Base-by-base conservation (phyloP, 129 eudicot species). In the Lactuca saligna region DNA sequence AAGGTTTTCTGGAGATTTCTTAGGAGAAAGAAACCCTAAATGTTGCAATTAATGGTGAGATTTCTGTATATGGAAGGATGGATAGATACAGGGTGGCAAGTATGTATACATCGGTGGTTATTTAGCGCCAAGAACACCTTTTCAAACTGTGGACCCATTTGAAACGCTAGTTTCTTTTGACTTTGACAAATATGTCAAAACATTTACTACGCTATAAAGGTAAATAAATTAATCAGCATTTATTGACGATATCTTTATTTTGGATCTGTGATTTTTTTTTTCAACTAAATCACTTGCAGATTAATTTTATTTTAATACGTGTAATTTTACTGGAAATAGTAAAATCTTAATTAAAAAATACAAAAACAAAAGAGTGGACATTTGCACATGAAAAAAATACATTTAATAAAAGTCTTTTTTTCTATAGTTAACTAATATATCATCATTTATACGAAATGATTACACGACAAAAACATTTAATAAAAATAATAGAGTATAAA, bases 181-280 rank as follows among this genome's bases (percentile, higher is more conserved):
- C 80, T 61, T 60, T 75, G 37, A 68, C 65, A 76, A 29, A 67
- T 35, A 49, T 68, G 75, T 68, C 75, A 68, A 75, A 15, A 60
- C 29, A 68, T 75, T 75, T 37, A 75, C 56, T 10, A 51, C 11
- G 31, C 17, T 48, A 58, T 17, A 51, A 42, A 74, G 14, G 13
- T 29, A 50, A 29, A 54, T 15, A 35, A 25, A 9, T n/a, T n/a
- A n/a, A n/a, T 73, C 25, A 12, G 64, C 57, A 75, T 68, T 75
- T 60, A 60, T 29, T 75, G 63, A 17, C 34, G 0, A 71, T 64
- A 41, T 41, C 32, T 46, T n/a, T 15, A 65, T 65, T 46, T 46
- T 29, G 6, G 35, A 7, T 15, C 3, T 35, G 25, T 72, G 15
- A 61, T 17, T 37, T 13, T 20, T 17, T 17, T 20, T 61, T 61